These are phyloP conservation scores for Carex sylvatica DNA, from an alignment of 202 grass and related monocot species.

Conservation along the genomic window DNA sequence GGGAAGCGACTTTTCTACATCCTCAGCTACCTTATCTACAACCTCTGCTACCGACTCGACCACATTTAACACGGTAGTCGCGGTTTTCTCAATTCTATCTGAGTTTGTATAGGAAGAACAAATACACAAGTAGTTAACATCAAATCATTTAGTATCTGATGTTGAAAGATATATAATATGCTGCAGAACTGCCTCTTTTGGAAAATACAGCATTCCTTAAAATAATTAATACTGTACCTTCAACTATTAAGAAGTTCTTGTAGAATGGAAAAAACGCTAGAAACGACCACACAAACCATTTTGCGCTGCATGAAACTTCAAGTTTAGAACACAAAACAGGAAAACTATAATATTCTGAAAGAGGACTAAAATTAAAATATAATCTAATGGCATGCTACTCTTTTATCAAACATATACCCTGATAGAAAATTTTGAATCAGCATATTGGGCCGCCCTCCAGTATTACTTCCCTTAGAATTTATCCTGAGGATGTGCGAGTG, in stretches of 20 bases:
- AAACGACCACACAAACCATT: slow-evolving; percentile 47
- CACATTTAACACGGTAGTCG: slow-evolving; percentile 43
- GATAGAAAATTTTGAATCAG: not conserved
- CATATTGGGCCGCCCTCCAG: not conserved
- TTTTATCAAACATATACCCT: not conserved
- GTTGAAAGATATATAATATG: not conserved
- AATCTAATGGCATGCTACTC: not conserved
- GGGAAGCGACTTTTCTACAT: slow-evolving; percentile 38
- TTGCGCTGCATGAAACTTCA: slow-evolving; percentile 35
- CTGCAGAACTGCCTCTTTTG: not conserved
- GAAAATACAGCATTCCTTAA: not conserved
- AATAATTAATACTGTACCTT: slow-evolving; percentile 48
- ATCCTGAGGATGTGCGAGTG: not conserved
- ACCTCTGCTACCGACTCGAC: slow-evolving; percentile 59
- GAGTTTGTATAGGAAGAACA: slow-evolving; percentile 14
- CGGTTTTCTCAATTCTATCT: slow-evolving; percentile 39
- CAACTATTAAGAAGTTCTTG: slow-evolving; percentile 42
- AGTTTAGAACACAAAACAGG: not conserved
- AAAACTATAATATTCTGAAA: not conserved
- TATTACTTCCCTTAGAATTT: not conserved
- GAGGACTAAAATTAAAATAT: not conserved
- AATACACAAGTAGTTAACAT: not conserved
- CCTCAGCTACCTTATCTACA: slow-evolving; percentile 49
- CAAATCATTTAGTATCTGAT: not conserved
- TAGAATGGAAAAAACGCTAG: slow-evolving; percentile 53